Base-by-base conservation (phyloP, 345 rosid genomes). In the Aurinia saxatilis region DNA sequence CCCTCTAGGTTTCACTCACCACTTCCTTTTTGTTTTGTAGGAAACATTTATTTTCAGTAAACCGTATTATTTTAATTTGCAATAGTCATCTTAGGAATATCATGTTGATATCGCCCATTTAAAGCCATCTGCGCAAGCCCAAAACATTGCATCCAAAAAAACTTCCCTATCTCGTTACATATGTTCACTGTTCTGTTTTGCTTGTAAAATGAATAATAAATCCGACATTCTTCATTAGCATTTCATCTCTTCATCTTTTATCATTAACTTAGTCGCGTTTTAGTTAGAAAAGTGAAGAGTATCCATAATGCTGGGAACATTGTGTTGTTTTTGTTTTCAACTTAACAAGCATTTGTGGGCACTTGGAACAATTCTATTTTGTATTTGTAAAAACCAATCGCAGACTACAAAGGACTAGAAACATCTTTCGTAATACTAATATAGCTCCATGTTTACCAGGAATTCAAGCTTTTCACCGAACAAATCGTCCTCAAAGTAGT, bases 401-500 rank as follows among this genome's bases (percentile, higher is more conserved):
- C 51, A 47, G 8, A 47, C 15, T 47, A 5, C 19, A 58, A 45
- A 21, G 21, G 47, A 31, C 42, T 42, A 40, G 36, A 64, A 64
- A 33, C 21, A n/a, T 53, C 31, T 27, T 27, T 5, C 0, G 2
- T 3, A 31, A 14, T 49, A 12, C 30, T 27, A 56, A n/a, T 57
- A 19, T 59, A 16, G 12, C 29, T 29, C 16, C 2, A 18, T 41
- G 2, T 56, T 39, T 12, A 45, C 9, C 68, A 70, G 74, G 47
- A 38, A 2, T 47, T 21, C 23, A 56, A 55, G 51, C 47, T 60
- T 59, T 21, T 33, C 6, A 5, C 38, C 3, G n/a, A 18, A 21
- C 10, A 53, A 57, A 63, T 40, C 52, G 57, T 50, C 35, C 18
- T 50, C 55, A 36, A 50, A 57, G 70, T 57, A 2, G 36, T 42